phyloP scores from a whole-genome alignment of 2,329 filamentous ascomycete species.

The Microascus cirrosus region DNA sequence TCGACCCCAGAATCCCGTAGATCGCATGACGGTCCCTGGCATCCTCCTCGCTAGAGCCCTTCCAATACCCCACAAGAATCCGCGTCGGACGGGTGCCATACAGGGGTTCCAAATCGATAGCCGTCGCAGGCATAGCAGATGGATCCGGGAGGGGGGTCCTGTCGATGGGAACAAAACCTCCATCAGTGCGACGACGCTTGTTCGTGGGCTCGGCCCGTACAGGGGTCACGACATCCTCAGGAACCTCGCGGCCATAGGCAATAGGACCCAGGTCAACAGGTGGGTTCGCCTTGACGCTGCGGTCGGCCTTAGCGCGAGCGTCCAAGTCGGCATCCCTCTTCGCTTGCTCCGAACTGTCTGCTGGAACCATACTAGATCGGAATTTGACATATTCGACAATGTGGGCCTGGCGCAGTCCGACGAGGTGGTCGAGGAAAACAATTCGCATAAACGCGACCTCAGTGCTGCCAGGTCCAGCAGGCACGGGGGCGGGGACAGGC shows the following conservation, averaged over 20 bases:
- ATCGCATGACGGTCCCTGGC: conserved; percentile 47
- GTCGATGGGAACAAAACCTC: conserved; percentile 20
- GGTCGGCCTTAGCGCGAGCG: conserved; percentile 35
- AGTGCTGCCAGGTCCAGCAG: conserved; percentile 48
- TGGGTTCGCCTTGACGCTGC: conserved; percentile 29
- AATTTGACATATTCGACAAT: conserved; percentile 53
- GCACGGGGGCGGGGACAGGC: conserved; percentile 33
- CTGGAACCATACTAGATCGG: conserved; percentile 22
- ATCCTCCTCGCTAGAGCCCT: conserved; percentile 34
- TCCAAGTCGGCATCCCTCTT: conserved; percentile 23
- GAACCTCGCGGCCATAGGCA: conserved; percentile 38
- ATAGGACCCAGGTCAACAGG: conserved; percentile 28
- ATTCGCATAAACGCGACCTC: conserved; percentile 54
- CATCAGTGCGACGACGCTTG: conserved; percentile 37
- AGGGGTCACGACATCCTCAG: conserved; percentile 25
- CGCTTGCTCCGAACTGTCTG: conserved; percentile 25
- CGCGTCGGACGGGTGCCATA: conserved; percentile 43
- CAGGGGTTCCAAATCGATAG: conserved; percentile 25
- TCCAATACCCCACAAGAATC: conserved; percentile 50
- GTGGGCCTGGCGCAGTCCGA: conserved; percentile 42
- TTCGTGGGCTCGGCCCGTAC: conserved; percentile 19
- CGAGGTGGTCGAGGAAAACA: conserved; percentile 45
- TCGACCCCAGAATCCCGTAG: conserved; percentile 49
- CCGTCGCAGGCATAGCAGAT: neutral
- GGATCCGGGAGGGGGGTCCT: conserved; percentile 5